phyloP scores from a whole-genome alignment of 768 basidiomycete genomes.

The Boletus tomentosulus region DNA sequence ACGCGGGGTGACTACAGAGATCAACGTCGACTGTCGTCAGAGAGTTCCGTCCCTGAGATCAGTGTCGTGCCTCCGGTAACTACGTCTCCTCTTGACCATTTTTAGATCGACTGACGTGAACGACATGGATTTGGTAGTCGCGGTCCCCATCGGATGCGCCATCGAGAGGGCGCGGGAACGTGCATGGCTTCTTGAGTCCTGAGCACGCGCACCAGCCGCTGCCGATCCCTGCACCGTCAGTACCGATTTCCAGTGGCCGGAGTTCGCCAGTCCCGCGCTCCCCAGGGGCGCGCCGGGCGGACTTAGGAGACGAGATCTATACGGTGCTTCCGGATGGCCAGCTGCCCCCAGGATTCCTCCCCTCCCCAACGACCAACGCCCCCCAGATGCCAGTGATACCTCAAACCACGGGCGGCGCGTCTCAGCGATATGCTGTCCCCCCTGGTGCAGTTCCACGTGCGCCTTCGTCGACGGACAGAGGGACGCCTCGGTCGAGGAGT shows the following conservation, averaged over 20 bases:
- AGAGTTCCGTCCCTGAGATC: slow-evolving; percentile 34
- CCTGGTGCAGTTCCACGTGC: slow-evolving; percentile 1
- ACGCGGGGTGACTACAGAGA: slow-evolving; percentile 15
- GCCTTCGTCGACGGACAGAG: slow-evolving; percentile 20
- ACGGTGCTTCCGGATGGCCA: slow-evolving; percentile 6
- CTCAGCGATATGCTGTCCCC: slow-evolving; percentile 8
- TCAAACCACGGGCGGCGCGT: slow-evolving; percentile 4
- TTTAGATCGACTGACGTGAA: slow-evolving; percentile 13
- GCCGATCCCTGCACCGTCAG: slow-evolving; percentile 19
- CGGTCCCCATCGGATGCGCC: slow-evolving; percentile 31
- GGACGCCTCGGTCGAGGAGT: slow-evolving; percentile 16
- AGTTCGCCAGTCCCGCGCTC: slow-evolving; percentile 13
- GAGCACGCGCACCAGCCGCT: slow-evolving; percentile 29
- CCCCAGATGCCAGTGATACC: slow-evolving; percentile 24
- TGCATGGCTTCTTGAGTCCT: slow-evolving; percentile 25
- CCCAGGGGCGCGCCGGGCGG: slow-evolving; percentile 2
- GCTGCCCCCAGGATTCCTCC: slow-evolving; percentile 9
- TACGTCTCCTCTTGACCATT: slow-evolving; percentile 4
- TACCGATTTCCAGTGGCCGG: slow-evolving; percentile 6
- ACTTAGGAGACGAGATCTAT: slow-evolving; percentile 17
- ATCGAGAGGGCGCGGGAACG: slow-evolving; percentile 20
- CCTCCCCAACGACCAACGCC: not conserved
- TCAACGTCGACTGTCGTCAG: slow-evolving; percentile 28
- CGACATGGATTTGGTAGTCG: slow-evolving; percentile 18
- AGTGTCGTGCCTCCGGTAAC: slow-evolving; percentile 29